Evolutionary conservation across 352 stramenopile species (phyloP).

Genomic region (Phytopythium ostracodes): DNA sequence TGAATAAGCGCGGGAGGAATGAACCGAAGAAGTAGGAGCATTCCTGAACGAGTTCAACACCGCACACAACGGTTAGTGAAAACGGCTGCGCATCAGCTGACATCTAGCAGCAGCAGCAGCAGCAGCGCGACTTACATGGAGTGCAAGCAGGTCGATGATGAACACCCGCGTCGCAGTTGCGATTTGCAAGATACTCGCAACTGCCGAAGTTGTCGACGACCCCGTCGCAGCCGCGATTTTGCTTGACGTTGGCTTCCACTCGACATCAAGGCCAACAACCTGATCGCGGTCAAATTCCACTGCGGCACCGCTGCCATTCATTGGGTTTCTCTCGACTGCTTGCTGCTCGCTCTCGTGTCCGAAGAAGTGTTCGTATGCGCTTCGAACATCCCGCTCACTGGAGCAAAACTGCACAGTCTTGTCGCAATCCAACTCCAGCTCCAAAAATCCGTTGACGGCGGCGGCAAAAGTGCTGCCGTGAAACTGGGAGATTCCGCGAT

Average conservation of each 20-base stretch:
- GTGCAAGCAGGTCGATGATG: slow-evolving; percentile 50
- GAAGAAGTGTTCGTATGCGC: slow-evolving; percentile 28
- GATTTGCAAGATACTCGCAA: slow-evolving; percentile 68
- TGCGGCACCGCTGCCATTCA: not conserved
- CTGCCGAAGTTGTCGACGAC: slow-evolving; percentile 17
- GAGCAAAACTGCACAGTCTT: slow-evolving; percentile 36
- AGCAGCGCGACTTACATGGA: slow-evolving; percentile 36
- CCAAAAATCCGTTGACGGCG: slow-evolving; percentile 27
- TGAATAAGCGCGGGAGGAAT: slow-evolving; percentile 41
- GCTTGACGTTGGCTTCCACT: slow-evolving; percentile 58
- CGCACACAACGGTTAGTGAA: not conserved
- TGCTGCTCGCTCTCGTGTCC: not conserved
- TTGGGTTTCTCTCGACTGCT: no score
- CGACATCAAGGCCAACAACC: slow-evolving; percentile 61
- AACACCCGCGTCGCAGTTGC: slow-evolving; percentile 41
- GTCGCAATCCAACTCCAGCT: slow-evolving; percentile 18
- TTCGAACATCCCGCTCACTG: slow-evolving; percentile 25
- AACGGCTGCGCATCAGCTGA: not conserved
- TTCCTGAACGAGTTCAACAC: slow-evolving; percentile 18
- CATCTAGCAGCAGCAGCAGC: not conserved
- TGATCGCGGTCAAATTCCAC: not conserved
- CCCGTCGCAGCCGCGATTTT: slow-evolving; percentile 25
- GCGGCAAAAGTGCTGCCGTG: slow-evolving; percentile 13
- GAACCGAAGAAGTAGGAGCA: slow-evolving; percentile 42
- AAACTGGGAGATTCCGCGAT: not conserved